These are phyloP conservation scores for Parafenestella ontariensis DNA, from an alignment of 2,329 filamentous ascomycete genomes.

Conservation along the genomic window DNA sequence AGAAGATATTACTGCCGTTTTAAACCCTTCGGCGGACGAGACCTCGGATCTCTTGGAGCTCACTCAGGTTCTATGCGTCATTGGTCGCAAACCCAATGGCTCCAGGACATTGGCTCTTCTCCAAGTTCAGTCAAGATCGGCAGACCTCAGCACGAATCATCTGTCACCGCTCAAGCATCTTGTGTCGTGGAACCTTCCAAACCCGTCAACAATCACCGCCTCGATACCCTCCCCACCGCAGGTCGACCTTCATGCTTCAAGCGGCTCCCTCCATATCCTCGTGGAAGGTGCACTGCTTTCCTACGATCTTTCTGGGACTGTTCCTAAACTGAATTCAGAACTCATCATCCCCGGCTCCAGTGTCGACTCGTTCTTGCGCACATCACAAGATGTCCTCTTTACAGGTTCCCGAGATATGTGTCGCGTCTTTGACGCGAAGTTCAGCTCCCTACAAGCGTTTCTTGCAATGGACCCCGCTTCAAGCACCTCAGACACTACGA, in stretches of 20 bases:
- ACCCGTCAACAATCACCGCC: conserved; percentile 13
- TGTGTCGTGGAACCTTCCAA: conserved; percentile 38
- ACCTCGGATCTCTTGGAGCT: conserved; percentile 43
- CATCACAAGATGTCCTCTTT: conserved; percentile 72
- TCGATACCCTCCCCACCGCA: conserved; percentile 14
- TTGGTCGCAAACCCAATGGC: conserved; percentile 30
- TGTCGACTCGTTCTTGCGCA: conserved; percentile 68
- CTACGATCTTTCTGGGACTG: conserved; percentile 68
- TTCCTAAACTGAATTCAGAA: conserved; percentile 65
- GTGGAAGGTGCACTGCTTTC: conserved; percentile 61
- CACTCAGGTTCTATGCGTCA: conserved; percentile 44
- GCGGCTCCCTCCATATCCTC: conserved; percentile 70
- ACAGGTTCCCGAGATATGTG: conserved; percentile 65
- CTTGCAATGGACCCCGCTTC: conserved; percentile 39
- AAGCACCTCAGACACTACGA: conserved; percentile 39
- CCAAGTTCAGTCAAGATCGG: conserved; percentile 40
- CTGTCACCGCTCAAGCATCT: conserved; percentile 43
- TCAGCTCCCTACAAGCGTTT: conserved; percentile 59
- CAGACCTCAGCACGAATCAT: conserved; percentile 37
- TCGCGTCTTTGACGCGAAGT: conserved; percentile 70
- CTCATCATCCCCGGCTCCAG: conserved; percentile 60
- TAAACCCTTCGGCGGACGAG: conserved; percentile 40
- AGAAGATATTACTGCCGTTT: conserved; percentile 52
- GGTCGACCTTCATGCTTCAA: conserved; percentile 68
- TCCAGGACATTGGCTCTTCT: conserved; percentile 33